These are phyloP conservation scores for Auxenochlorella pyrenoidosa DNA, from an alignment of 139 green algal genomes.

Conservation along the genomic window DNA sequence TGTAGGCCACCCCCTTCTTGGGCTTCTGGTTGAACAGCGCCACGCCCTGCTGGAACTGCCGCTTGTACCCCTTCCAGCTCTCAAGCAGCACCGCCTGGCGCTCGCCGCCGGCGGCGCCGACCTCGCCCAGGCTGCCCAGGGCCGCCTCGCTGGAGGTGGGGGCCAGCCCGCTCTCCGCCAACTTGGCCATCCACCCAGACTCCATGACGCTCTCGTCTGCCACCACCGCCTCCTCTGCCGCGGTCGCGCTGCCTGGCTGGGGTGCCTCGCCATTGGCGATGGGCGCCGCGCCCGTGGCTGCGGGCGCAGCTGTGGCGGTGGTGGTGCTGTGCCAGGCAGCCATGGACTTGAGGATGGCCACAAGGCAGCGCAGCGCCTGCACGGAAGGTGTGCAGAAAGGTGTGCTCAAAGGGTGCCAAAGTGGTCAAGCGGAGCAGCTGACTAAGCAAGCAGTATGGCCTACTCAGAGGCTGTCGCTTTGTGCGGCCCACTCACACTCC, in stretches of 20 bases:
- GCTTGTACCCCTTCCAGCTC: conserved; percentile 81
- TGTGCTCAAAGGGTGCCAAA: too few relatives aligned
- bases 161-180: conserved; percentile 27
- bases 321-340: conserved; percentile 74
- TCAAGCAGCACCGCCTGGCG: conserved; percentile 65
- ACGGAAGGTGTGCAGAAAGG: neutral
- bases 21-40: conserved; percentile 98
- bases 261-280: neutral
- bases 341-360: conserved; percentile 73
- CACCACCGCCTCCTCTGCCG: neutral
- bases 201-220: conserved; percentile 35
- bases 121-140: neutral
- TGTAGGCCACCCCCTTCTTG: conserved; percentile 89
- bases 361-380: conserved; percentile 87
- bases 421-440: neutral
- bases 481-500: too few relatives aligned
- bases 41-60: conserved; percentile 84
- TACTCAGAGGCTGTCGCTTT: too few relatives aligned
- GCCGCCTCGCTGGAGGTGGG: conserved; percentile 15
- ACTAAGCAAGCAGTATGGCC: neutral
- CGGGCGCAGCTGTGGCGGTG: neutral
- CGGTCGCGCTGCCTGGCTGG: neutral
- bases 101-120: neutral
- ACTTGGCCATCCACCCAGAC: conserved; percentile 39
- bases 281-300: neutral